These are phyloP conservation scores for Clarireedia paspali DNA, from an alignment of 2,329 filamentous ascomycete genomes.

Conservation along the genomic window DNA sequence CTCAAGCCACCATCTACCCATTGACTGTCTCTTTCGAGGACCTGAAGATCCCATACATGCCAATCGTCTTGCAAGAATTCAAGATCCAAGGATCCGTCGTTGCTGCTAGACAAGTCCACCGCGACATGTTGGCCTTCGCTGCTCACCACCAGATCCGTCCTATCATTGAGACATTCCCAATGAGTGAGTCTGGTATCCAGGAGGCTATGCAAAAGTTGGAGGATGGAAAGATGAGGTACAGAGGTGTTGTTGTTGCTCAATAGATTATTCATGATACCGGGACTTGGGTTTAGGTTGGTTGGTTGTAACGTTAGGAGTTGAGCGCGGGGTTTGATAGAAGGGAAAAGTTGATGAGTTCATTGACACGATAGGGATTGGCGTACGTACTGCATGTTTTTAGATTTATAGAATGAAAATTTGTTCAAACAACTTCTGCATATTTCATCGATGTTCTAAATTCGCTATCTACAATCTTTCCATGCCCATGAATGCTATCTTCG, in stretches of 20 bases:
- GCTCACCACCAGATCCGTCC: constrained; percentile 51
- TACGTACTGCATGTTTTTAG: neutral
- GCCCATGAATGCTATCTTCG: too few relatives aligned
- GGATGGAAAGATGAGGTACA: constrained; percentile 45
- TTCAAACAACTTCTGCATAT: too few relatives aligned
- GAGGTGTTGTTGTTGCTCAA: constrained; percentile 34
- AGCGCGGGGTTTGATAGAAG: neutral
- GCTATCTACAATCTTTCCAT: too few relatives aligned
- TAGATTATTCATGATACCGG: constrained; percentile 8
- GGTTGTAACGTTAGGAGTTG: neutral
- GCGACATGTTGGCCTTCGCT: constrained; percentile 51
- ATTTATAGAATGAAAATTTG: neutral
- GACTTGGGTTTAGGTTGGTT: neutral
- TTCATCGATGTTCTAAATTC: too few relatives aligned
- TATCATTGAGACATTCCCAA: constrained; percentile 47
- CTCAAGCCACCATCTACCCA: constrained; percentile 54
- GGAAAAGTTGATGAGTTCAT: neutral
- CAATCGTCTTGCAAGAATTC: constrained; percentile 21
- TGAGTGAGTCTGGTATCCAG: constrained; percentile 45
- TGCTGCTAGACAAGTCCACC: constrained; percentile 40
- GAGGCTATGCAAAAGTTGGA: constrained; percentile 48
- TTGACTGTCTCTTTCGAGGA: constrained; percentile 52
- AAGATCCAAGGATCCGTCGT: constrained; percentile 25
- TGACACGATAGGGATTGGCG: neutral
- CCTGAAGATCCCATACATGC: constrained; percentile 26